Evolutionary conservation across 257 asterid genomes (phyloP).

Genomic region (Solanum tacnaense): DNA sequence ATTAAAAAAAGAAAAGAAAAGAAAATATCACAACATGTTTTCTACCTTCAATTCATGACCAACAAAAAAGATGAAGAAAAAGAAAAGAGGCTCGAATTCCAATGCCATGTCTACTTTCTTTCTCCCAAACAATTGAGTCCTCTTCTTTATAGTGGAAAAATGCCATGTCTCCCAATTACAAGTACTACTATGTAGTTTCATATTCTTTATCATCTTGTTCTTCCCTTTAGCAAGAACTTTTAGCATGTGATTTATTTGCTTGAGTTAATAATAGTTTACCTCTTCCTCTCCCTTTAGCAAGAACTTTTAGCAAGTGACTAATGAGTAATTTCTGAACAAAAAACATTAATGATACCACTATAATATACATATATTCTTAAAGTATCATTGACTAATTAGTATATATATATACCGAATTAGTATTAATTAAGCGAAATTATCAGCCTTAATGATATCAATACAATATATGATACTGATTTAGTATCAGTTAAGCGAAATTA

Average conservation of each 20-base stretch:
- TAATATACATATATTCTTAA: no score
- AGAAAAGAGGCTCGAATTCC: slow-evolving; percentile 11
- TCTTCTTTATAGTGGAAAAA: neutral
- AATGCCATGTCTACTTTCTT: slow-evolving; percentile 11
- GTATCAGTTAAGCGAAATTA: no score
- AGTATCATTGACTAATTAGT: no score
- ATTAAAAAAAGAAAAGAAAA: neutral
- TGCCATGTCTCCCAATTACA: neutral
- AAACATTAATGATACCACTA: no score
- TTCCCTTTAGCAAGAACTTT: neutral
- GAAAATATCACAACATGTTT: slow-evolving; percentile 29
- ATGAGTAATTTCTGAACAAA: no score
- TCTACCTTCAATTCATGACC: slow-evolving; percentile 3
- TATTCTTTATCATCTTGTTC: neutral
- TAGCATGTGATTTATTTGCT: neutral
- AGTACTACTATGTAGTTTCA: neutral
- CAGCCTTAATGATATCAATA: no score
- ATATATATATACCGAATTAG: no score
- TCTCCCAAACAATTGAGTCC: neutral
- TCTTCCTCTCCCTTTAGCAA: neutral
- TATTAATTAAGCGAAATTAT: no score
- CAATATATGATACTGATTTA: no score
- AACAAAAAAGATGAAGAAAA: neutral
- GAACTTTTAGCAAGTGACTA: no score
- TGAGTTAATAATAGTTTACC: neutral